Percentiles rank a stretch among this genome's conserved stretches.
Conservation (phyloP, 257 asterid species). For the Solanum sitiens region DNA sequence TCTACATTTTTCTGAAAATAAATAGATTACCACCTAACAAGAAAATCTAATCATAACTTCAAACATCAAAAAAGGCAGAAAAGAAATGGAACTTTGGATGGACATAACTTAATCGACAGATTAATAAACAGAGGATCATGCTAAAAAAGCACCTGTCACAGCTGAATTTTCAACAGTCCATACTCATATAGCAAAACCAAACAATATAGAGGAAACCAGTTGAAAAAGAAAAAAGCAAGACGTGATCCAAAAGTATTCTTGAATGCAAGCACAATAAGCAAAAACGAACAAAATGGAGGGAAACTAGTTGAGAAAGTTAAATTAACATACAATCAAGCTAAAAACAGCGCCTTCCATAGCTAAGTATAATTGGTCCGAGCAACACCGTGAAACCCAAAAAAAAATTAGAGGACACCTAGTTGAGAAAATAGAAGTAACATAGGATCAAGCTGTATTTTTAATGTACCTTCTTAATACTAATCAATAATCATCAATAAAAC, state of each 20-base stretch:
- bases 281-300: not conserved
- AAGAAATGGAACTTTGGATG: not conserved
- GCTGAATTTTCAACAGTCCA: not conserved
- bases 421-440: not conserved
- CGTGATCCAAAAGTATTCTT: constrained; percentile 2
- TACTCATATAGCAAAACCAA: not conserved
- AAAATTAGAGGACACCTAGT: not conserved
- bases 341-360: not conserved
- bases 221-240: not conserved
- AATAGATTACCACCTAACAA: not conserved
- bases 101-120: not conserved
- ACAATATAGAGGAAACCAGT: not conserved
- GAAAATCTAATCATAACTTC: not conserved
- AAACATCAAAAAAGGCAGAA: not conserved
- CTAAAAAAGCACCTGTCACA: not conserved
- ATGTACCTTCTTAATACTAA: not conserved
- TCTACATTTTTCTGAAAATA: not conserved
- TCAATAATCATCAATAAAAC: not conserved
- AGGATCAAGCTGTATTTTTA: not conserved
- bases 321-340: not conserved
- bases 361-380: not conserved
- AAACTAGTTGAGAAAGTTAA: not conserved
- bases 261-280: not conserved
- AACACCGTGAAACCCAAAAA: not conserved
- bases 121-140: not conserved